Evolutionary conservation across 352 stramenopile species (phyloP), one percentile per base, ranked within the genome.

Genomic region (Pythium grandisporangium): DNA sequence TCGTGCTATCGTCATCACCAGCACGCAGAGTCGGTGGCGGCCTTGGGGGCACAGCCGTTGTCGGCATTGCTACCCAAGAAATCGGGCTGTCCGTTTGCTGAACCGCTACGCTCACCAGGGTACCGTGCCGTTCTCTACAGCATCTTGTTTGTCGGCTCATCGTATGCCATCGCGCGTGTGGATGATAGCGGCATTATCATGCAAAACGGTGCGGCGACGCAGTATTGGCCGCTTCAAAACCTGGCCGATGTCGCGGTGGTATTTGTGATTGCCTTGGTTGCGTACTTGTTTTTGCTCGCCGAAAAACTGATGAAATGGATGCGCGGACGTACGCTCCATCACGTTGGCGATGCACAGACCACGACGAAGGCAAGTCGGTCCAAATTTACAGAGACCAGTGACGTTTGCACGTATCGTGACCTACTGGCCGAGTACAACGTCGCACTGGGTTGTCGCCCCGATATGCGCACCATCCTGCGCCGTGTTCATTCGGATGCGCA

Each of bases 201-300:
- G 30, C 25, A 53, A 4, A 34, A 52, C 22, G 58, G 47, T 2
- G 23, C 46, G 12, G 47, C 58, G 40, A 48, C 60, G n/a, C 47
- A 69, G 42, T 58, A 61, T 37, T 69, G 60, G 60, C 51, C 52
- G 23, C 1, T 60, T 23, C 47, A 69, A 48, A 48, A 55, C 55
- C 20, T 55, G n/a, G 34, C 51, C 11, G 55, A 69, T 27, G 44
- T 53, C 33, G 34, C 51, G 7, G 45, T 63, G 14, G 36, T 69
- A 30, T 60, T 61, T 22, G 39, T 34, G 1, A 45, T 56, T 24
- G 41, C 48, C n/a, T 35, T 36, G 13, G 6, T 56, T 22, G 48
- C 48, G 35, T 48, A 49, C 29, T 20, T 55, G 1, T 45, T 56
- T 33, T 23, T 56, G 5, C 20, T 41, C 10, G 16, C 30, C 8